These are phyloP conservation scores for Aspergillus versicolor DNA, from an alignment of 2,329 filamentous ascomycete species.

Conservation along the genomic window DNA sequence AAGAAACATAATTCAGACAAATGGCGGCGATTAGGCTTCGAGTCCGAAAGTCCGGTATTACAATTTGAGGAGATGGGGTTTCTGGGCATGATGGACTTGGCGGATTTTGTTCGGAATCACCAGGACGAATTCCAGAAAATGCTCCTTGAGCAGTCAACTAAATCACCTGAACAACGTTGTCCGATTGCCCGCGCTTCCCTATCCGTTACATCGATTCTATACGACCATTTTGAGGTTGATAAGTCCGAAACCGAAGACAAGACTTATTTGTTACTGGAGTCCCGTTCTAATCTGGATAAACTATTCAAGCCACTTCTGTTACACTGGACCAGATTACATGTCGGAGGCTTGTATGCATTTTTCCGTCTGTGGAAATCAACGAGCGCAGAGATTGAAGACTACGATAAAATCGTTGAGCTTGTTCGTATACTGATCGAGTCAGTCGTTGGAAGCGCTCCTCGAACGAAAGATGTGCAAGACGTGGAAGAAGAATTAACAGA, in stretches of 20 bases:
- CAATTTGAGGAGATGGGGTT: constrained; percentile 88
- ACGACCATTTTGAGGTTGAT: constrained; percentile 94
- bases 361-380: constrained; percentile 91
- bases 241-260: constrained; percentile 79
- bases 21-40: constrained; percentile 89
- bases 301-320: constrained; percentile 83
- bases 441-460: constrained; percentile 76
- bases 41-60: constrained; percentile 78
- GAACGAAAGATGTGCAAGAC: constrained; percentile 80
- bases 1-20: constrained; percentile 83
- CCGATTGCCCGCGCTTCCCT: constrained; percentile 85
- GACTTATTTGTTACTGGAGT: constrained; percentile 72
- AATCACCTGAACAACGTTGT: constrained; percentile 70
- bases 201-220: constrained; percentile 81
- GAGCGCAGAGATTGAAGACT: constrained; percentile 79
- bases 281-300: constrained; percentile 75
- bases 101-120: constrained; percentile 88
- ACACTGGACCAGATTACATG: constrained; percentile 90
- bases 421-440: constrained; percentile 87
- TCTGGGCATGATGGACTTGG: constrained; percentile 94
- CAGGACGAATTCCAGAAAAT: constrained; percentile 92
- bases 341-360: constrained; percentile 80
- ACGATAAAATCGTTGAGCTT: constrained; percentile 89
- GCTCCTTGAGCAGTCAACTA: constrained; percentile 80
- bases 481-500: constrained; percentile 86